These are phyloP conservation scores for Saccharomycopsis hybrid DNA, from an alignment of 1,139 yeast species.

Conservation along the genomic window DNA sequence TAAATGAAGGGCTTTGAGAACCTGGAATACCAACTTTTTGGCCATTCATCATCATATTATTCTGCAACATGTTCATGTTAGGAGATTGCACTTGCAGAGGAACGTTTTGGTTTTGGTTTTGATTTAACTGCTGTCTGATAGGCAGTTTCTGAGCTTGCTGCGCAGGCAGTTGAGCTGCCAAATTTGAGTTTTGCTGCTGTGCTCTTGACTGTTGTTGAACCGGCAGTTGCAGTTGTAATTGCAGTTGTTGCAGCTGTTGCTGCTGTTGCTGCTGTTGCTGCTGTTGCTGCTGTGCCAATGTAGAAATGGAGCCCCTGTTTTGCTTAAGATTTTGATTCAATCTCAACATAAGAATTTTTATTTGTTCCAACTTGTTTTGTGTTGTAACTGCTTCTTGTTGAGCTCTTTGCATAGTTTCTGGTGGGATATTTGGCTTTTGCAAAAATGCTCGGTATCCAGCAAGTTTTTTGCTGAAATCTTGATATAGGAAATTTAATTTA, in stretches of 20 bases:
- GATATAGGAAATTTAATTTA: conserved; percentile 9
- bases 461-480: conserved; percentile 15
- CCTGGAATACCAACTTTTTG: background rate
- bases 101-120: background rate
- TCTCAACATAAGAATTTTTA: conserved; percentile 9
- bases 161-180: conserved; percentile 18
- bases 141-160: background rate
- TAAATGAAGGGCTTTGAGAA: background rate
- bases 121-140: background rate
- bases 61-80: background rate
- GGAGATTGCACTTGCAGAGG: background rate
- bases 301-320: conserved; percentile 14
- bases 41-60: background rate
- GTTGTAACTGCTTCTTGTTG: conserved; percentile 5
- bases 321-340: conserved; percentile 13
- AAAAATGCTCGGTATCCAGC: background rate
- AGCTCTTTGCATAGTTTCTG: conserved; percentile 10
- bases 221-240: too few species aligned
- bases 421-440: conserved; percentile 11
- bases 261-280: conserved; percentile 16
- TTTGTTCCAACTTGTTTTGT: conserved; percentile 12
- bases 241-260: too few species aligned
- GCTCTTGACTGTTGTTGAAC: conserved; percentile 23
- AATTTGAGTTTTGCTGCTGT: conserved; percentile 22
- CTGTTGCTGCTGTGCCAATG: conserved; percentile 17